Percentiles rank a stretch among this genome's conserved stretches.
Evolutionary conservation across 257 asterid species (phyloP).

Genomic region (Nyctanthes arbortristis): DNA sequence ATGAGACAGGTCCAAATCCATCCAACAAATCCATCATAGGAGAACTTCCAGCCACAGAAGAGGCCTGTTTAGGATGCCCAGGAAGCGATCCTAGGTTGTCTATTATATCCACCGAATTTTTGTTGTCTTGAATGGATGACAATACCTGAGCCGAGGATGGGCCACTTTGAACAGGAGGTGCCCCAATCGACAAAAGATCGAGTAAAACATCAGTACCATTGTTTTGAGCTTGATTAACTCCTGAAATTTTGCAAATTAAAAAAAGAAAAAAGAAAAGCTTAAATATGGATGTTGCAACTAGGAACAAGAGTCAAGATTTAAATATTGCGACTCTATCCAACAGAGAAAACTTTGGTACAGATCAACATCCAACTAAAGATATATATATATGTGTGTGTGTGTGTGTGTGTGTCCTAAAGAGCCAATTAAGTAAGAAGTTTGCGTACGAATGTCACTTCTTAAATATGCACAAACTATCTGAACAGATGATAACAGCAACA

Average conservation of each 20-base stretch:
- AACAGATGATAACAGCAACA: conserved; percentile 7
- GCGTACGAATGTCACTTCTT: conserved; percentile 10
- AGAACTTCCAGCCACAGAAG: conserved; percentile 59
- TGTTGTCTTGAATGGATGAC: conserved; percentile 52
- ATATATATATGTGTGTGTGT: too few relatives aligned
- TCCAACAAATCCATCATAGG: conserved; percentile 83
- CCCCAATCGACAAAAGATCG: conserved; percentile 91
- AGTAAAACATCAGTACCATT: conserved; percentile 69
- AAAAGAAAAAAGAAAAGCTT: conserved; percentile 16
- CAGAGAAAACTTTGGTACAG: conserved; percentile 6
- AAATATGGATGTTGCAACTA: conserved; percentile 4
- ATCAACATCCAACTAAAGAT: conserved; percentile 8
- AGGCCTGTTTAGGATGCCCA: conserved; percentile 39
- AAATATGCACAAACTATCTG: background rate
- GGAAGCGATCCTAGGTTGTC: conserved; percentile 55
- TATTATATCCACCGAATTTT: conserved; percentile 48
- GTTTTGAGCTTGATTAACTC: conserved; percentile 53
- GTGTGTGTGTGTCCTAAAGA: background rate
- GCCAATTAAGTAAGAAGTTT: background rate
- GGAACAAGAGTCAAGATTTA: background rate
- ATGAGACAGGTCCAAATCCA: conserved; percentile 60
- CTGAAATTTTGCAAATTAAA: conserved; percentile 36
- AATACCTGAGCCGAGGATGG: conserved; percentile 50
- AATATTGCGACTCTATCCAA: background rate
- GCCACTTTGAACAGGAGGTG: conserved; percentile 61